Percentiles rank a stretch among this genome's conserved stretches.
These are phyloP conservation scores for Jimgerdemannia lactiflua DNA, from an alignment of 192 early-diverging fungal genomes.

Conservation along the genomic window DNA sequence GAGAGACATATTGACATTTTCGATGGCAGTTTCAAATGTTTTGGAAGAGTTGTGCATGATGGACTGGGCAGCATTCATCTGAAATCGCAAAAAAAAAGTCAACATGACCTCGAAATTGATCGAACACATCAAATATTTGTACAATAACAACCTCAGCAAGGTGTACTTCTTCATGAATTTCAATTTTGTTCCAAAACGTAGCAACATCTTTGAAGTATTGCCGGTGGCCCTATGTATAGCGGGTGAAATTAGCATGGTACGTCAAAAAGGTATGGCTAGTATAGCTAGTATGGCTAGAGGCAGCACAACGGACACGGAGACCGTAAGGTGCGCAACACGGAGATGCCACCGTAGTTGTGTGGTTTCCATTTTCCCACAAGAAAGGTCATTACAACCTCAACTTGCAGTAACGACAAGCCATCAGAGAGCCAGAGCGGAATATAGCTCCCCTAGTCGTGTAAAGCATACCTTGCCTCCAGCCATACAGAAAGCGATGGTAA, in stretches of 20 bases:
- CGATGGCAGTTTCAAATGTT: too few species aligned
- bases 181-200: slow-evolving; percentile 16
- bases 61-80: too few species aligned
- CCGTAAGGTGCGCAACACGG: slow-evolving; percentile 21
- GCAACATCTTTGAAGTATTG: slow-evolving; percentile 17
- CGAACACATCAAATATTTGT: too few species aligned
- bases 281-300: too few species aligned
- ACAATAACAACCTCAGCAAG: slow-evolving; percentile 7
- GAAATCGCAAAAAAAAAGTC: too few species aligned
- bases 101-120: too few species aligned
- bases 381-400: too few species aligned
- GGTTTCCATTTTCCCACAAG: slow-evolving; percentile 23
- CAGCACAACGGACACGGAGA: slow-evolving; percentile 23
- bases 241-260: slow-evolving; percentile 14
- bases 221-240: slow-evolving; percentile 15
- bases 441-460: slow-evolving; percentile 19
- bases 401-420: slow-evolving; percentile 10
- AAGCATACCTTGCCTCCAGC: slow-evolving; percentile 14
- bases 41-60: too few species aligned
- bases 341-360: slow-evolving; percentile 25
- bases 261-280: too few species aligned
- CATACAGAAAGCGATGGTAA: slow-evolving; percentile 19
- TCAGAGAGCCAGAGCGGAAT: slow-evolving; percentile 8
- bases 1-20: too few species aligned
- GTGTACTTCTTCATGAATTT: slow-evolving; percentile 11